Evolutionary conservation across 495 filamentous ascomycete genomes (phyloP).

Genomic region (Penicillium turbatum): DNA sequence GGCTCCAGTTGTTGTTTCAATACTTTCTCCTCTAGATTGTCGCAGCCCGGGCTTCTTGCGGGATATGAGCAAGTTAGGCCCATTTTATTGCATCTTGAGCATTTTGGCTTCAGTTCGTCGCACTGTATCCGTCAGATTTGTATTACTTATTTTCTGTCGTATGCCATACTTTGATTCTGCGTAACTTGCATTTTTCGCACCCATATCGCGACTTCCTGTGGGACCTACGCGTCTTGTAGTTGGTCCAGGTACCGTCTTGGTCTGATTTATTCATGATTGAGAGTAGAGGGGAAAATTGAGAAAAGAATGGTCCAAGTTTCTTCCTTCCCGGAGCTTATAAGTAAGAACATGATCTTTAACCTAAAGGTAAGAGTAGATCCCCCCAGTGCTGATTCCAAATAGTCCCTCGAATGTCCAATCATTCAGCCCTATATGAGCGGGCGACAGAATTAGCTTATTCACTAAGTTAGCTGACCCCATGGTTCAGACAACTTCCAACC

Average conservation of each 20-base stretch:
- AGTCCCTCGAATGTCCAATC: neutral
- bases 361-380: no score
- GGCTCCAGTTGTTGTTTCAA: neutral
- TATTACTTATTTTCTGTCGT: neutral
- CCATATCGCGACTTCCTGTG: neutral
- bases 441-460: no score
- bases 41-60: neutral
- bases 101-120: neutral
- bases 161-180: neutral
- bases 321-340: neutral
- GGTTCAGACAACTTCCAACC: no score
- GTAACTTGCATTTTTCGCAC: neutral
- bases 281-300: neutral
- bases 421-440: no score
- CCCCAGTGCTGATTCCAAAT: neutral
- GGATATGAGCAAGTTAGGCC: neutral
- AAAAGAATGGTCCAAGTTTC: neutral
- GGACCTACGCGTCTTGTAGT: neutral
- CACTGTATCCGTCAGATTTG: neutral
- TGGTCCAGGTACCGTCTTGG: neutral
- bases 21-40: neutral
- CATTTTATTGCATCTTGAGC: conserved; percentile 1
- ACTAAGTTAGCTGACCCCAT: no score
- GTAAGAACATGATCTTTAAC: neutral
- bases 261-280: neutral